phyloP scores from a whole-genome alignment of 441 rosid species.

The Pelargonium australe region DNA sequence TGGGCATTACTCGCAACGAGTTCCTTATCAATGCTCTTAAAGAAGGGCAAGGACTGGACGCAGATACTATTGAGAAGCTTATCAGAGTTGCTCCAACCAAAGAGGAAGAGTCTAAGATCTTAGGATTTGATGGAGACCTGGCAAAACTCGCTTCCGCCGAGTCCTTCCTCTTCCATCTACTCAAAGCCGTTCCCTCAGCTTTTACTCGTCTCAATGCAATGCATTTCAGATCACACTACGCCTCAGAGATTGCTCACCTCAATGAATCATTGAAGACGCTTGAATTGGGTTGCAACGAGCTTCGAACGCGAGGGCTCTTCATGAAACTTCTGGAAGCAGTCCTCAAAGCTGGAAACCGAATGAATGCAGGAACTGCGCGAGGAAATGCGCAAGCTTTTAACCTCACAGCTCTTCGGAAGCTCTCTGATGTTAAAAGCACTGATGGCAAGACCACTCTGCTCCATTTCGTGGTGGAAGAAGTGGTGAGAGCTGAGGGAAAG shows the following conservation, averaged over 20 bases:
- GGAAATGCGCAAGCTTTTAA: constrained; percentile 93
- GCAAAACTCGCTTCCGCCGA: constrained; percentile 66
- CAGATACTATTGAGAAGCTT: constrained; percentile 73
- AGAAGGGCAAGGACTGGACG: constrained; percentile 50
- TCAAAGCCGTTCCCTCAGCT: constrained; percentile 67
- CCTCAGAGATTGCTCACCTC: constrained; percentile 45
- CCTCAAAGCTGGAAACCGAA: constrained; percentile 86
- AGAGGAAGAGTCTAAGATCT: constrained; percentile 57
- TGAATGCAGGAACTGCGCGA: constrained; percentile 90
- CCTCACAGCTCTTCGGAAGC: constrained; percentile 59
- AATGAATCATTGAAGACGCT: constrained; percentile 47
- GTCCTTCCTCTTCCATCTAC: constrained; percentile 58
- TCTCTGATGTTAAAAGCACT: constrained; percentile 74
- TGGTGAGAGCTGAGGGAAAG: constrained; percentile 68
- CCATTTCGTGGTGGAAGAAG: constrained; percentile 83
- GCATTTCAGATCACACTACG: constrained; percentile 61
- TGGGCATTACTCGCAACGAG: constrained; percentile 47
- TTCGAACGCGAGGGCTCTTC: constrained; percentile 64
- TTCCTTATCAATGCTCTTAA: constrained; percentile 40
- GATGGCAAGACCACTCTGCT: constrained; percentile 80
- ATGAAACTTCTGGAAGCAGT: constrained; percentile 84
- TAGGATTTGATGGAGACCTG: constrained; percentile 49
- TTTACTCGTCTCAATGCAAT: constrained; percentile 59
- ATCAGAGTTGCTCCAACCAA: constrained; percentile 58
- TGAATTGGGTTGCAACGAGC: constrained; percentile 66